Conservation (phyloP, 1,284 basidiomycete genomes). For the Trametes versicolor region DNA sequence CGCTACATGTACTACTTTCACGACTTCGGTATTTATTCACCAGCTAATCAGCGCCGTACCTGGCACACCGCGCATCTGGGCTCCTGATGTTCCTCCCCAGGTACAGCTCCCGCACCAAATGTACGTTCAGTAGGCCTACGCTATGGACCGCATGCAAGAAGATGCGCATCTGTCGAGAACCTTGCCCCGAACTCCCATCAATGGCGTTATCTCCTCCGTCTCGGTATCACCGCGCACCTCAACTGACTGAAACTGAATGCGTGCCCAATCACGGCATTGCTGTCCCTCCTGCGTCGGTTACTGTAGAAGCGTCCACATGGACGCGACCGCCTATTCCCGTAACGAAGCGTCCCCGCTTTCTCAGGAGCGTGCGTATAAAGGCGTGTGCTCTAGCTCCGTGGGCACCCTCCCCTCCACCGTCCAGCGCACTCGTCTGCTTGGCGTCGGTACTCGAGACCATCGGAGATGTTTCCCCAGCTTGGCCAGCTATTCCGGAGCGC, state of each 20-base stretch:
- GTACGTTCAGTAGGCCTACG: background rate
- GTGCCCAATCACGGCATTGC: conserved; percentile 14
- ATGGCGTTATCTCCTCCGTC: conserved; percentile 16
- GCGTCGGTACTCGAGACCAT: background rate
- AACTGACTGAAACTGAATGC: background rate
- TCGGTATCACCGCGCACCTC: conserved; percentile 2
- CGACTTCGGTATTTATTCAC: conserved; percentile 25
- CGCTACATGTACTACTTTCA: conserved; percentile 33
- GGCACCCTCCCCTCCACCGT: background rate
- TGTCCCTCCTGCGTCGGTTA: conserved; percentile 9
- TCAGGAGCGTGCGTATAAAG: conserved; percentile 22
- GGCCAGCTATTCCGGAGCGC: conserved; percentile 20
- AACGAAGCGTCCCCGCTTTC: conserved; percentile 18
- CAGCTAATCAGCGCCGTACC: conserved; percentile 9
- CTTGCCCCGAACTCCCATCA: conserved; percentile 11
- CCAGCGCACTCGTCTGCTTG: background rate
- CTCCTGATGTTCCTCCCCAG: conserved; percentile 19
- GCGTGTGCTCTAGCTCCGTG: background rate
- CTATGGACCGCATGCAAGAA: background rate
- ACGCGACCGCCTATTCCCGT: conserved; percentile 6
- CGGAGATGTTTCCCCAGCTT: conserved; percentile 25
- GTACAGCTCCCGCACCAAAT: conserved; percentile 7
- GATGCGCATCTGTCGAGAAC: conserved; percentile 11
- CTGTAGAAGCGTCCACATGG: conserved; percentile 20
- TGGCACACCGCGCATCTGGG: conserved; percentile 3